A percentile compares a stretch with the other conserved stretches of the same genome.
Evolutionary conservation across 2,329 filamentous ascomycete species (phyloP).

Genomic region (Leptographium galeiforme): DNA sequence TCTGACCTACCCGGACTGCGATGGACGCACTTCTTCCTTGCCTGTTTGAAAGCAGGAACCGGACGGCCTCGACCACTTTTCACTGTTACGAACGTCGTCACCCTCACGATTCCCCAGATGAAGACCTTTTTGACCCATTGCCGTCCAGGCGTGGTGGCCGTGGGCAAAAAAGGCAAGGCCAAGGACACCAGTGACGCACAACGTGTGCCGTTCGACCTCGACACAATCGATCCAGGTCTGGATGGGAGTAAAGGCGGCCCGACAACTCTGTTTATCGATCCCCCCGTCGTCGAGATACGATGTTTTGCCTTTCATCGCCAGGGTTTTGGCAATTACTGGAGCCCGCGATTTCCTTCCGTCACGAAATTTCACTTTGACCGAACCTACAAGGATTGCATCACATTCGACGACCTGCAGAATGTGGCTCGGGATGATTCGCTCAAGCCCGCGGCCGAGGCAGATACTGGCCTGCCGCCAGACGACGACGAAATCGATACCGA

Average conservation of each 20-base stretch:
- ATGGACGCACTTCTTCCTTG: conserved; percentile 74
- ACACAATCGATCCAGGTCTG: conserved; percentile 29
- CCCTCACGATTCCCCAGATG: conserved; percentile 39
- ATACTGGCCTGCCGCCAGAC: neutral
- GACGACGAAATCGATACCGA: conserved; percentile 24
- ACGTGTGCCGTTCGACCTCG: conserved; percentile 24
- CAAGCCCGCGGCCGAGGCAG: neutral
- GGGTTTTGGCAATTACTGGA: conserved; percentile 55
- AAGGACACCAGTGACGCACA: neutral
- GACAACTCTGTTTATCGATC: conserved; percentile 48
- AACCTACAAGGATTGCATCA: conserved; percentile 52
- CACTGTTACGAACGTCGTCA: conserved; percentile 51
- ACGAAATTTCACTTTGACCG: conserved; percentile 69
- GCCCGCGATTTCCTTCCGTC: conserved; percentile 62
- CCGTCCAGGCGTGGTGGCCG: conserved; percentile 27
- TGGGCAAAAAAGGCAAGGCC: conserved; percentile 20
- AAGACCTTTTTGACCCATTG: conserved; percentile 33
- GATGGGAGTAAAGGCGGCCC: conserved; percentile 25
- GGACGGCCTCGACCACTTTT: conserved; percentile 47
- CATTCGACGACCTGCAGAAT: conserved; percentile 55
- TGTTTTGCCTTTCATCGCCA: conserved; percentile 69
- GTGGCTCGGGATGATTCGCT: conserved; percentile 34
- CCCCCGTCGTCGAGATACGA: conserved; percentile 66
- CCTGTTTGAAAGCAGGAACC: conserved; percentile 40
- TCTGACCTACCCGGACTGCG: conserved; percentile 35